phyloP scores from a whole-genome alignment of 768 basidiomycete genomes.

The Termitomyces eurrhizus region DNA sequence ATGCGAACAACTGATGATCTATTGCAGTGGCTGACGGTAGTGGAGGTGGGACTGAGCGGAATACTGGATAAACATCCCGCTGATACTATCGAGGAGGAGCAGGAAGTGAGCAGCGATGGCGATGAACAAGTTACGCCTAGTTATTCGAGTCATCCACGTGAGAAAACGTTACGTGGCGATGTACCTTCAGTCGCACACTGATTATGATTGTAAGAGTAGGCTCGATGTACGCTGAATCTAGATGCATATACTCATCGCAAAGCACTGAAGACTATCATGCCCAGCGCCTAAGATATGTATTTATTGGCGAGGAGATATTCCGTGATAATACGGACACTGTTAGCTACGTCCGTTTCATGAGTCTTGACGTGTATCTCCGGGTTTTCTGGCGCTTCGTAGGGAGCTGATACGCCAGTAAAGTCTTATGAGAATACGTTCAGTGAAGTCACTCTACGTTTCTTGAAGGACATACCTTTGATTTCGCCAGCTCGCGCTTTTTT shows the following conservation, averaged over 20 bases:
- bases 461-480: slow-evolving; percentile 71
- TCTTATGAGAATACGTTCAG: slow-evolving; percentile 45
- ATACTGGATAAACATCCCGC: slow-evolving; percentile 53
- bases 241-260: background rate
- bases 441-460: background rate
- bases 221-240: slow-evolving; percentile 11
- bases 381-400: slow-evolving; percentile 83
- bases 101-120: slow-evolving; percentile 31
- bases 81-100: slow-evolving; percentile 63
- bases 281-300: slow-evolving; percentile 36
- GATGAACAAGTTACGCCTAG: slow-evolving; percentile 11
- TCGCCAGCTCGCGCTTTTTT: slow-evolving; percentile 94
- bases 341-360: slow-evolving; percentile 69
- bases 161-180: slow-evolving; percentile 3
- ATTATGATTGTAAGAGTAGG: slow-evolving; percentile 9
- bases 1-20: slow-evolving; percentile 73
- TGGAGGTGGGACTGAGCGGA: slow-evolving; percentile 67
- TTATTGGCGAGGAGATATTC: slow-evolving; percentile 72
- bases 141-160: slow-evolving; percentile 1
- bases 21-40: slow-evolving; percentile 66
- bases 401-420: slow-evolving; percentile 96
- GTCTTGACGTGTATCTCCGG: slow-evolving; percentile 95
- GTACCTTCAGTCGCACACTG: background rate
- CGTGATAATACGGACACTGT: slow-evolving; percentile 74
- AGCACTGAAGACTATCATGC: background rate